phyloP scores from a whole-genome alignment of 1,284 basidiomycete genomes.

The Ceratobasidium sp. region DNA sequence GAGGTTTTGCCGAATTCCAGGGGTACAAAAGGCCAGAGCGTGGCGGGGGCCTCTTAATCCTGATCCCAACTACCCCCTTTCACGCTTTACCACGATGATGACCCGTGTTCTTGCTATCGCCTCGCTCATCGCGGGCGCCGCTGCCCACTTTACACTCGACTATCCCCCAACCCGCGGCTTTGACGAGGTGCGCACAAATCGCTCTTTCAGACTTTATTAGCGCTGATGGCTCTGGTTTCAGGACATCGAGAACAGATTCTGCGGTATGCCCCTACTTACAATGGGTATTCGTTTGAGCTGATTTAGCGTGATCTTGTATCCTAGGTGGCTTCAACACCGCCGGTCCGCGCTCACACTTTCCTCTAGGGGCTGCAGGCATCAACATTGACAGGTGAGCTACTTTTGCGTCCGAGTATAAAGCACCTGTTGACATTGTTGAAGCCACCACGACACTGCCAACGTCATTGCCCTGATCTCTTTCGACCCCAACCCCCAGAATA shows the following conservation, averaged over 20 bases:
- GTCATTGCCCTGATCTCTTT: constrained; percentile 71
- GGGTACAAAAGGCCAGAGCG: constrained; percentile 24
- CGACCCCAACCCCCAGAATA: constrained; percentile 66
- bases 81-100: constrained; percentile 32
- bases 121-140: constrained; percentile 48
- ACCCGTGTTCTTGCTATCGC: constrained; percentile 17
- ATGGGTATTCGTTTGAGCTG: constrained; percentile 4
- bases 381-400: constrained; percentile 71
- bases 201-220: constrained; percentile 5
- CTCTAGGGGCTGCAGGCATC: constrained; percentile 68
- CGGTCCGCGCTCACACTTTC: constrained; percentile 69
- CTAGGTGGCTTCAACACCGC: constrained; percentile 66
- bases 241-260: constrained; percentile 69
- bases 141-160: constrained; percentile 61
- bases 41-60: not conserved
- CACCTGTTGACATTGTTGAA: constrained; percentile 50
- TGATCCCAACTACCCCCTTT: constrained; percentile 28
- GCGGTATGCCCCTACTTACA: constrained; percentile 59
- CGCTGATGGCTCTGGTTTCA: constrained; percentile 50
- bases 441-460: constrained; percentile 38
- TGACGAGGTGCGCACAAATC: constrained; percentile 48
- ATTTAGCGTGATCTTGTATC: not conserved
- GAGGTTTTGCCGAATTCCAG: constrained; percentile 34
- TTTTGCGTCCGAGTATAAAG: constrained; percentile 57
- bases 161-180: constrained; percentile 56